phyloP scores from a whole-genome alignment of 805 yeast species.

The Pichia nanzhaoensis region DNA sequence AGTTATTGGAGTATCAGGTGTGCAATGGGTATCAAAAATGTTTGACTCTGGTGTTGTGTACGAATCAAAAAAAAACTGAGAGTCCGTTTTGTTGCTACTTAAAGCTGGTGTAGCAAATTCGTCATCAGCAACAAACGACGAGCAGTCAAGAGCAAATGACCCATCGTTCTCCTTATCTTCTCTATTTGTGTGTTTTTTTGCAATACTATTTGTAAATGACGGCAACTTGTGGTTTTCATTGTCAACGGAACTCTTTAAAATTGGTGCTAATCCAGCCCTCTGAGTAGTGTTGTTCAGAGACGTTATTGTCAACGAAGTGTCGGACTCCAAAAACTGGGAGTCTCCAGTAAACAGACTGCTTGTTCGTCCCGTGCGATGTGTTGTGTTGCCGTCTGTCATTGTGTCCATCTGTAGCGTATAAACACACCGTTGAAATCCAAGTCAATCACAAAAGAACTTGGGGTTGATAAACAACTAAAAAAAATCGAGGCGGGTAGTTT shows the following conservation, averaged over 20 bases:
- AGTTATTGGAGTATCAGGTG: conserved; percentile 4
- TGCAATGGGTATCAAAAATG: not conserved
- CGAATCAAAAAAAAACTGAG: conserved; percentile 1
- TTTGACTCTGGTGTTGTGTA: conserved; percentile 7
- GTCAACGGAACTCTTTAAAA: not conserved
- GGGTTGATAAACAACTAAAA: too few species aligned
- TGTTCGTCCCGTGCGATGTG: not conserved
- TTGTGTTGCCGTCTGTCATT: not conserved
- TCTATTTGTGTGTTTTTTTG: not conserved
- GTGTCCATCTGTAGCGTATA: not conserved
- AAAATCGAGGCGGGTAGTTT: too few species aligned
- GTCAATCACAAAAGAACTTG: too few species aligned
- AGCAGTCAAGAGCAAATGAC: not conserved
- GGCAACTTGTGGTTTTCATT: not conserved
- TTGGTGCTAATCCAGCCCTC: not conserved
- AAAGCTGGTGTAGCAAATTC: too few species aligned
- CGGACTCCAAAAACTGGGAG: not conserved
- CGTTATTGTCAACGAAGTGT: not conserved
- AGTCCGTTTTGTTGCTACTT: not conserved
- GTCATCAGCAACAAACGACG: not conserved
- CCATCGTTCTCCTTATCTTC: not conserved
- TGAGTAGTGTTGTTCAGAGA: not conserved
- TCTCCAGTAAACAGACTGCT: not conserved
- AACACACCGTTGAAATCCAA: too few species aligned
- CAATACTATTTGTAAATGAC: not conserved